These are phyloP conservation scores for Phaseolus coccineus DNA, from an alignment of 331 rosid species.

Conservation along the genomic window DNA sequence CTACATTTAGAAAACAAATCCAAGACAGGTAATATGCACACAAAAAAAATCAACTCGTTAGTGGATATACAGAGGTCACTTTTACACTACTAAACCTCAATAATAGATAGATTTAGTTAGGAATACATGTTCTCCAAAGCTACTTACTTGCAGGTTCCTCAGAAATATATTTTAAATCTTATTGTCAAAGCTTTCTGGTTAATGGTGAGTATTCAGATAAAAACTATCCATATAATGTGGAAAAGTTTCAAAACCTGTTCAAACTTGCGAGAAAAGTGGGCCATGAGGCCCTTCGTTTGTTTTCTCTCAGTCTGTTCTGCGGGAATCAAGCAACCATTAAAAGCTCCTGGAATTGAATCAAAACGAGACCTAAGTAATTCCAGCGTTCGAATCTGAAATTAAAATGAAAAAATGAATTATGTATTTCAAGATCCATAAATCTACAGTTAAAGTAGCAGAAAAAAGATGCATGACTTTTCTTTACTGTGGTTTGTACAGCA, in stretches of 20 bases:
- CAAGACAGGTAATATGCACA: conserved; percentile 15
- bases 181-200: conserved; percentile 2
- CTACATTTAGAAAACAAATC: conserved; percentile 6
- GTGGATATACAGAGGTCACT: not conserved
- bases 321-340: conserved; percentile 81
- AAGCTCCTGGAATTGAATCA: conserved; percentile 84
- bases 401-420: conserved; percentile 41
- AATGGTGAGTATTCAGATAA: conserved; percentile 7
- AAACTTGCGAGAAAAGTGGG: conserved; percentile 68
- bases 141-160: conserved; percentile 5
- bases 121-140: not conserved
- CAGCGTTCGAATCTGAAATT: conserved; percentile 85
- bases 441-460: conserved; percentile 29
- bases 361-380: conserved; percentile 88
- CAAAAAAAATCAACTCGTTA: not conserved
- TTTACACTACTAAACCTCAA: not conserved
- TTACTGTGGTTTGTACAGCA: conserved; percentile 33
- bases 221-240: conserved; percentile 15
- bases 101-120: conserved; percentile 1
- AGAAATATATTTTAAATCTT: not conserved
- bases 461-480: conserved; percentile 16
- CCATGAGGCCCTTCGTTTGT: conserved; percentile 69
- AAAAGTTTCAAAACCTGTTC: conserved; percentile 69
- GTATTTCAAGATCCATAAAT: conserved; percentile 42
- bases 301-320: conserved; percentile 59